Evolutionary conservation across 805 yeast species (phyloP), one percentile per base, ranked within the genome.

Genomic region (Metschnikowia drakensbergensis): DNA sequence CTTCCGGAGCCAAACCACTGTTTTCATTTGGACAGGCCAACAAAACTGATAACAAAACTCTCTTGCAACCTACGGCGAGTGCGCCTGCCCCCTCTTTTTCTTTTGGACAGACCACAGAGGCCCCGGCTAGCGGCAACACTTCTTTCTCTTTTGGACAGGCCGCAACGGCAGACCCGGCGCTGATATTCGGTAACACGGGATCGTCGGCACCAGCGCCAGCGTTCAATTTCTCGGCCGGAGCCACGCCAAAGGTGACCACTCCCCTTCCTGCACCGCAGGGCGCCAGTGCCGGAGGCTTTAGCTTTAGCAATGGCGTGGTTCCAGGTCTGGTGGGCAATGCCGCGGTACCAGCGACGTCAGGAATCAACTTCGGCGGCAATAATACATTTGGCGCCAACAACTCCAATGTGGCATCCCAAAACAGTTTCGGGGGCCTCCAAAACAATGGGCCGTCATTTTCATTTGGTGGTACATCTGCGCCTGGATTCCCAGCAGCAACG

Each of bases 81-180:
- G 26, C 44, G 9, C 46, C 58, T 4, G 52, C 50, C 3, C 54
- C 56, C 6, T 37, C 57, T 3, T 46, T 49, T 38, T 45, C 54
- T 2, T 54, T 54, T 13, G 47, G 45, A 36, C 49, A 46, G 26
- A 45, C 42, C 13, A 11, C 37, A 26, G 45, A 45, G 33, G 40
- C 37, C 7, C 10, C 42, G 8, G 28, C 46, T 10, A 51, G 35
- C 30, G 30, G 35, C 36, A 30, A 46, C 13, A 41, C 57, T 1
- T 29, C 53, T 4, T 57, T 59, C 34, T 46, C 45, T 26, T 58
- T 58, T 30, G 62, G 62, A 4, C 57, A 56, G 34, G 32, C 45
- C 7, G 52, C 64, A 1, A 57, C 66, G 1, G 69, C 69, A 4
- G 69, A 65, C 46, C 71, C 72, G 1, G 62, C 72, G 1, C 48